These are phyloP conservation scores for Tuber aestivum DNA, from an alignment of 495 filamentous ascomycete species.

Conservation along the genomic window DNA sequence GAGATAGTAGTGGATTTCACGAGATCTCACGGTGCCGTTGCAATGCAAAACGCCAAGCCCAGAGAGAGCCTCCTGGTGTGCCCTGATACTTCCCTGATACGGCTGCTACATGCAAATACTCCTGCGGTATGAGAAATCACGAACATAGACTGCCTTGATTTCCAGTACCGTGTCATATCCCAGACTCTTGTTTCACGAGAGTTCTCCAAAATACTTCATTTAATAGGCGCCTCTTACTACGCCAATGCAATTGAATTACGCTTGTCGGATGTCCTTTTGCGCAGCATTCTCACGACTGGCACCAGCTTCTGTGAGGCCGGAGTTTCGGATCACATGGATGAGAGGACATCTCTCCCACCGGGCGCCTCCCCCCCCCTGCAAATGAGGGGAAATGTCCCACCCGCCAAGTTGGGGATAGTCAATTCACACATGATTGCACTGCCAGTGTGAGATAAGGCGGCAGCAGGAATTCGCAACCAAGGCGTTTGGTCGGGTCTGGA, in stretches of 20 bases:
- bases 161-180: not conserved
- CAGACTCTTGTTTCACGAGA: not conserved
- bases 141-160: not conserved
- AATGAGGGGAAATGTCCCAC: not conserved
- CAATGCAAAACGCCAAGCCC: not conserved
- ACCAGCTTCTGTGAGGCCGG: not conserved
- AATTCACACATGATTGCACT: not conserved
- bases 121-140: not conserved
- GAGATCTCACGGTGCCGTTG: not conserved
- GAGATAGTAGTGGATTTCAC: too few species aligned
- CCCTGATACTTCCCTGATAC: not conserved
- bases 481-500: not conserved
- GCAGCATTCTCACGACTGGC: not conserved
- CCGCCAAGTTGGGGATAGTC: not conserved
- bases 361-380: not conserved
- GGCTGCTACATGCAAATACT: not conserved
- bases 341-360: not conserved
- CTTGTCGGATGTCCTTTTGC: not conserved
- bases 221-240: not conserved
- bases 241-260: not conserved
- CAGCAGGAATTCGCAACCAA: conserved; percentile 8
- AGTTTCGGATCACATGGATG: not conserved
- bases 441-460: conserved; percentile 8
- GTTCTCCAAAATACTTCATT: not conserved
- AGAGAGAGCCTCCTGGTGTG: not conserved